phyloP scores from a whole-genome alignment of 1,139 yeast genomes.

The Blastobotrys niveus region DNA sequence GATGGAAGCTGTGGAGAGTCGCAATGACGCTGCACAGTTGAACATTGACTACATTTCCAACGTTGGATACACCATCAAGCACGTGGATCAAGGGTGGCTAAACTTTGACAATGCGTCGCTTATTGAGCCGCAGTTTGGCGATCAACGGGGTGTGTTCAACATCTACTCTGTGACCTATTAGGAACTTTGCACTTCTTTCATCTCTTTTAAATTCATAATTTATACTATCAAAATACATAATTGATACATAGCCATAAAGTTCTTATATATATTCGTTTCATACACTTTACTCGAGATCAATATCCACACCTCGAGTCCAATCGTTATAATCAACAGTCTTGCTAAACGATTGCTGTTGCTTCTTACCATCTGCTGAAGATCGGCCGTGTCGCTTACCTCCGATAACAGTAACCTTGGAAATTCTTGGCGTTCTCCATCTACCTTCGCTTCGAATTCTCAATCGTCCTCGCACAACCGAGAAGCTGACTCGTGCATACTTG shows the following conservation, averaged over 20 bases:
- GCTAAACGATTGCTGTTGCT: neutral
- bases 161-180: conserved; percentile 12
- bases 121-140: conserved; percentile 10
- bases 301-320: neutral
- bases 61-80: conserved; percentile 19
- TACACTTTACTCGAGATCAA: no score
- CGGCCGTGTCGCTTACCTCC: neutral
- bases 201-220: neutral
- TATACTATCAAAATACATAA: no score
- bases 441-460: conserved; percentile 8
- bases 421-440: conserved; percentile 4
- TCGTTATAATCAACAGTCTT: neutral
- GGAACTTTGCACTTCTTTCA: neutral
- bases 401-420: conserved; percentile 10
- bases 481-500: neutral
- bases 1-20: conserved; percentile 1
- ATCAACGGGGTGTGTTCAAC: conserved; percentile 5
- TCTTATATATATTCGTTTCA: no score
- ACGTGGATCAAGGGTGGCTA: conserved; percentile 8
- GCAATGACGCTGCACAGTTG: conserved; percentile 12
- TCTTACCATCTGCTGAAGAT: neutral
- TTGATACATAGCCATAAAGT: no score
- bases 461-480: conserved; percentile 4
- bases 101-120: conserved; percentile 5
- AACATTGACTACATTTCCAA: conserved; percentile 14